Base-by-base conservation (phyloP, 352 stramenopile species). In the Globisporangium heterothallicum region DNA sequence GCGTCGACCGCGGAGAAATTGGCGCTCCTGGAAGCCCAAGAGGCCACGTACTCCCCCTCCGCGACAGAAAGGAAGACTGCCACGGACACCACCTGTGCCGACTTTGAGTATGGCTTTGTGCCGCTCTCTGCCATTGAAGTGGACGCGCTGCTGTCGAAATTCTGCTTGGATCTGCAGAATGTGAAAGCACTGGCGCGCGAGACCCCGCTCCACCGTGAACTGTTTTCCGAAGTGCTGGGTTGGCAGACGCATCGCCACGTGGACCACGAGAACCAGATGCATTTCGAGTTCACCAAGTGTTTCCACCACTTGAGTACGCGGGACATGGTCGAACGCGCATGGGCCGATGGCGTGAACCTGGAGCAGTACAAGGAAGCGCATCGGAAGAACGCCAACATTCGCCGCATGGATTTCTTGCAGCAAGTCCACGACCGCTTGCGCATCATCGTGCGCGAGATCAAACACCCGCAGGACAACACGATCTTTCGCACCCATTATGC, bases 401-500 rank as follows among this genome's bases (percentile, higher is more conserved):
- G 55, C 7, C 59, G 66, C 24, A 54, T 72, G 16, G 66, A 70
- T 16, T 70, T 69, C 13, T n/a, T 75, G 26, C 66, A 75, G 57
- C 63, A 63, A 40, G 34, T 72, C 4, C 53, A 49, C 40, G 46
- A 49, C 38, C 56, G 68, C 36, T 35, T 64, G 34, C 55, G 55
- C 7, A 64, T 72, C 6, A 30, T 75, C 21, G 54, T 75, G 18
- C 66, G 66, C 35, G 66, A 75, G 38, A 62, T 65, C 50, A 47
- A 61, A 21, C 60, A 70, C 27, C 63, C 66, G 16, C 46, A 50
- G 12, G 66, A 72, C 22, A 50, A 46, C 32, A 76, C 55, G 42
- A 51, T 76, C 19, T 68, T 73, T 36, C 64, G 67, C 32, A 71
- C 67, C 12, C 64, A 71, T 46, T 73, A 71, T 38, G 22, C 69